Percentiles rank a stretch among this genome's conserved stretches.
phyloP scores from a whole-genome alignment of 495 filamentous ascomycete genomes.

The Aspergillus sclerotioniger region DNA sequence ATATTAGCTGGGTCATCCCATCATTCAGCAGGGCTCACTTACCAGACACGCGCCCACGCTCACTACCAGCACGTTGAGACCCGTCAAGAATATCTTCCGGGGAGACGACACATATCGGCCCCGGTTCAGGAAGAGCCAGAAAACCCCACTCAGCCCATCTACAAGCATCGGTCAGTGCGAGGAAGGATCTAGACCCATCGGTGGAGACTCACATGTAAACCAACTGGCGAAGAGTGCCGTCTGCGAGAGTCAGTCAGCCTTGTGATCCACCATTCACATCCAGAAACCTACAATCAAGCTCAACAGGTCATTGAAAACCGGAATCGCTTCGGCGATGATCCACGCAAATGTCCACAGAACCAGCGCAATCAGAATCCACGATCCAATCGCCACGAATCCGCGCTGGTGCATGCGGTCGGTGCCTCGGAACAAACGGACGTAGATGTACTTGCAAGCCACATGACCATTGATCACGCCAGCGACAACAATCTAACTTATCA shows the following conservation, averaged over 20 bases:
- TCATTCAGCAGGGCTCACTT: slow-evolving; percentile 1
- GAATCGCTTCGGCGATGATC: slow-evolving; percentile 63
- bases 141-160: slow-evolving; percentile 36
- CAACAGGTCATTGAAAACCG: slow-evolving; percentile 60
- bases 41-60: slow-evolving; percentile 30
- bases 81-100: slow-evolving; percentile 30
- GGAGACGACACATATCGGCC: slow-evolving; percentile 22
- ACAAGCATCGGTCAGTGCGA: not conserved
- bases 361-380: slow-evolving; percentile 53
- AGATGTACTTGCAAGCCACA: slow-evolving; percentile 54
- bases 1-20: not conserved
- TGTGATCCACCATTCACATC: not conserved
- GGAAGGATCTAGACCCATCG: not conserved
- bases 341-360: slow-evolving; percentile 56
- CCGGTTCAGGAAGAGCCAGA: slow-evolving; percentile 40
- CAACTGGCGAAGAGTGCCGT: slow-evolving; percentile 23
- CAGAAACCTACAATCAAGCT: slow-evolving; percentile 25
- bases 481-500: slow-evolving; percentile 28
- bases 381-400: slow-evolving; percentile 34
- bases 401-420: slow-evolving; percentile 49
- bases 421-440: slow-evolving; percentile 48
- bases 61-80: slow-evolving; percentile 32
- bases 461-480: slow-evolving; percentile 61
- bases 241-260: slow-evolving; percentile 5
- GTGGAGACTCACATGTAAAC: slow-evolving; percentile 19